Conservation (phyloP, 2,329 filamentous ascomycete species). For the Colletotrichum caudatum region DNA sequence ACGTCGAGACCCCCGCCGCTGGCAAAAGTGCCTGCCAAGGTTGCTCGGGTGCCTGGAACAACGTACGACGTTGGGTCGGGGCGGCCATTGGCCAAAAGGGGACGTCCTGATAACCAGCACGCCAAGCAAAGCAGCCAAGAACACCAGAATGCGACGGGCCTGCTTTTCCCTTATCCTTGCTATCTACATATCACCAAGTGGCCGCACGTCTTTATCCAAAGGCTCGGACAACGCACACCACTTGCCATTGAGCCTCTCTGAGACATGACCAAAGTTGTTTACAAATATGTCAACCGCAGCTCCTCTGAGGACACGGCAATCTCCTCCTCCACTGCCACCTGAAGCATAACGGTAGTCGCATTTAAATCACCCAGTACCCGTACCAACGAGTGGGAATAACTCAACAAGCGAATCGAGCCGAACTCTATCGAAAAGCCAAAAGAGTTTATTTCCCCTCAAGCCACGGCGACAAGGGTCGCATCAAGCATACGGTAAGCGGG, state of each 20-base stretch:
- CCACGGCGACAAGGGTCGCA: conserved; percentile 11
- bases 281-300: not conserved
- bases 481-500: not conserved
- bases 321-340: too few species aligned
- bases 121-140: conserved; percentile 25
- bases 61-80: not conserved
- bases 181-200: not conserved
- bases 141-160: not conserved
- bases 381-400: not conserved
- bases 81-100: conserved; percentile 10
- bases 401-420: conserved; percentile 24
- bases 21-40: conserved; percentile 22
- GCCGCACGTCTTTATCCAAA: not conserved
- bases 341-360: not conserved
- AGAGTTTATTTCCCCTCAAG: conserved; percentile 35
- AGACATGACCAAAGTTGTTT: not conserved
- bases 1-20: too few species aligned
- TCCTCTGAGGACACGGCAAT: not conserved
- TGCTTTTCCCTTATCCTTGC: not conserved
- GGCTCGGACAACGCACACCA: not conserved
- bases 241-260: not conserved
- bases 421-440: conserved; percentile 38
- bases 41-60: conserved; percentile 17
- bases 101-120: conserved; percentile 17
- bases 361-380: not conserved